Base-by-base conservation (phyloP, 1,284 basidiomycete species). In the Malassezia furfur region DNA sequence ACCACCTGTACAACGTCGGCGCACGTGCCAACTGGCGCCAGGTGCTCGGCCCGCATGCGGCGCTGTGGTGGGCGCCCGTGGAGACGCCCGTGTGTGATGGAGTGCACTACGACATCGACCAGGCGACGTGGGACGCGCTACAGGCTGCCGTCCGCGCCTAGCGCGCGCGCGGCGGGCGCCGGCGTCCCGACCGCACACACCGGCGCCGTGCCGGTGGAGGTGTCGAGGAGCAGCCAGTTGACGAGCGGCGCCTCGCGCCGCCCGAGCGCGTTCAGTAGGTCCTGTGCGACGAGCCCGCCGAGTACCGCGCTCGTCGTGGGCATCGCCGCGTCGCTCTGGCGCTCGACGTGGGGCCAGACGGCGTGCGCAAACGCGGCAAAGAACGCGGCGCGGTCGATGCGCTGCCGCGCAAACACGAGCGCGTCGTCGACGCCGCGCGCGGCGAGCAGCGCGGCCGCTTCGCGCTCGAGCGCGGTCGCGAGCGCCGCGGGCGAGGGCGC, bases 241-340 rank as follows among this genome's bases (percentile, higher is more conserved):
- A 86, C 85, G 58, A 96, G 85, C 1, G 93, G 93, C 43, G 85
- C 83, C 68, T 96, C 91, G 52, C 89, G 84, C 51, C 85, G 87
- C 39, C 86, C 87, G 35, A 98, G 79, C 0, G 87, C 84, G 75
- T 96, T 93, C 41, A 99, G 79, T 49, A 96, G 85, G 74, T 96
- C 93, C 76, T 98, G 94, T 2, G 85, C 91, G 14, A 96, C 78
- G 75, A 96, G 82, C 14, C 94, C 94, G 30, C 94, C 93, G 41
- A 98, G 79, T 30, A 98, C 85, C 0, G 91, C 91, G 3, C 48
- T 59, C 5, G 72, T 90, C 85, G 4, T 91, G 83, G 1, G 91
- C 87, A 3, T 87, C 84, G 78, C 93, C 87, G 72, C 93, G 86
- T 15, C 78, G 79, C 11, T 84, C 78, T 44, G 86, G 64, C 40